Base-by-base conservation (phyloP, 371 early-diverging fungal species). In the Circinella minor region DNA sequence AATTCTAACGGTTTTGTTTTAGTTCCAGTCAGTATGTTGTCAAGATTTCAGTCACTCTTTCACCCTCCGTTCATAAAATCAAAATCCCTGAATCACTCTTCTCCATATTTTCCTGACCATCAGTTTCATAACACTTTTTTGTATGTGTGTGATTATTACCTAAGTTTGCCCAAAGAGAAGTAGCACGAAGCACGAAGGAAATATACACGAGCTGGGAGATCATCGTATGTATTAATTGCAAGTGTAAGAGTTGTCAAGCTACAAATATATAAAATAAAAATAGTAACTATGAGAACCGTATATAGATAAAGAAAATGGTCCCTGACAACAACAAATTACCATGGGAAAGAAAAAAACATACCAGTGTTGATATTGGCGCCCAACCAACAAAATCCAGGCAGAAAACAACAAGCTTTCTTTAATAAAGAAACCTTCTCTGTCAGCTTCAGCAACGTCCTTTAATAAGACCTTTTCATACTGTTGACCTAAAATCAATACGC, bases 181-280 rank as follows among this genome's bases (percentile, higher is more conserved):
- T 89, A 79, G 80, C 90, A 90, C 43, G 85, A 82, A 57, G 88
- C 86, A 74, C 89, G 89, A 70, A 90, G 81, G 78, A 85, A 88
- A 62, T 74, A 77, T 69, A 89, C 78, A 66, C 90, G 87, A 11
- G 86, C 84, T 72, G 86, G 86, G 73, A 90, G 76, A 36, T 82
- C 80, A 57, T 75, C 78, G 66, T 88, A 89, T 39, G 87, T 87
- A 47, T 84, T 81, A 71, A 90, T 86, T 36, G 89, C 90, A 49
- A 90, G 76, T 39, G 79, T 79, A 59, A 90, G 75, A 46, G 90
- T 90, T 65, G 86, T 85, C 69, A 88, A 75, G 72, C 85, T 85
- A 69, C n/a, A 17, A 5, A 17, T 0, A 10, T 27, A 34, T 57
- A 13, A 18, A 57, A 57, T 18, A 2, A 1, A n/a, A 34, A n/a